These are phyloP conservation scores for Eurotiales sp. DNA, from an alignment of 2,329 filamentous ascomycete genomes.

Conservation along the genomic window DNA sequence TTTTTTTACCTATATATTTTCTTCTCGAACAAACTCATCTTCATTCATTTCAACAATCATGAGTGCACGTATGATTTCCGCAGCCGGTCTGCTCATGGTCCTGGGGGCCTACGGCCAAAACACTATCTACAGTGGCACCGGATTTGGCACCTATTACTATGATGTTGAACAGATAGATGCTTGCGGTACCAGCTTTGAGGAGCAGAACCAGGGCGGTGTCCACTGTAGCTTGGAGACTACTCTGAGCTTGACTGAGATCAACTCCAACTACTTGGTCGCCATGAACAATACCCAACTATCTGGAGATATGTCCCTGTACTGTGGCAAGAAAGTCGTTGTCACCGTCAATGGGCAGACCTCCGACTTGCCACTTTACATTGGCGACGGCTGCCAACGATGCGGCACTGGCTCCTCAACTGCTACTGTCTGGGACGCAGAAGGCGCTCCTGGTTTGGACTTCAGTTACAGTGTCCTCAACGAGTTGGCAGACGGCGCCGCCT, in stretches of 20 bases:
- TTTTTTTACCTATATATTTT: not conserved
- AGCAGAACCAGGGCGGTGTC: conserved; percentile 14
- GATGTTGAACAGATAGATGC: conserved; percentile 15
- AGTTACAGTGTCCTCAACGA: conserved; percentile 12
- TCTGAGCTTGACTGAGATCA: conserved; percentile 10
- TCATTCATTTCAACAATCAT: not conserved
- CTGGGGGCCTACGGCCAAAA: not conserved
- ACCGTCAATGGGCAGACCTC: conserved; percentile 12
- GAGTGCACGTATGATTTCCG: conserved; percentile 1
- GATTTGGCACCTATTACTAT: conserved; percentile 18
- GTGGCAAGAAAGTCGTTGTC: conserved; percentile 16
- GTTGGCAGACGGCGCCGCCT: conserved; percentile 10
- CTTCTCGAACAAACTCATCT: too few species aligned
- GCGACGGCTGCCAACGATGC: conserved; percentile 17
- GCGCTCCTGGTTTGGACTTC: conserved; percentile 10
- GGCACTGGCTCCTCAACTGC: conserved; percentile 7
- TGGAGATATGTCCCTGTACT: conserved; percentile 12
- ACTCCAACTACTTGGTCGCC: conserved; percentile 17
- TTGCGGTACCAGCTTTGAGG: conserved; percentile 12
- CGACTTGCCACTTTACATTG: conserved; percentile 16
- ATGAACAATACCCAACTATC: conserved; percentile 18
- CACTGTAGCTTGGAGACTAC: conserved; percentile 10
- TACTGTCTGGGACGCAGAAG: conserved; percentile 2
- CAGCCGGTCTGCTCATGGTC: conserved; percentile 6
- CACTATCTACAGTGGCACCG: conserved; percentile 10